Evolutionary conservation across 768 basidiomycete genomes (phyloP), one percentile per base, ranked within the genome.

Genomic region (Agrocybe praecox): DNA sequence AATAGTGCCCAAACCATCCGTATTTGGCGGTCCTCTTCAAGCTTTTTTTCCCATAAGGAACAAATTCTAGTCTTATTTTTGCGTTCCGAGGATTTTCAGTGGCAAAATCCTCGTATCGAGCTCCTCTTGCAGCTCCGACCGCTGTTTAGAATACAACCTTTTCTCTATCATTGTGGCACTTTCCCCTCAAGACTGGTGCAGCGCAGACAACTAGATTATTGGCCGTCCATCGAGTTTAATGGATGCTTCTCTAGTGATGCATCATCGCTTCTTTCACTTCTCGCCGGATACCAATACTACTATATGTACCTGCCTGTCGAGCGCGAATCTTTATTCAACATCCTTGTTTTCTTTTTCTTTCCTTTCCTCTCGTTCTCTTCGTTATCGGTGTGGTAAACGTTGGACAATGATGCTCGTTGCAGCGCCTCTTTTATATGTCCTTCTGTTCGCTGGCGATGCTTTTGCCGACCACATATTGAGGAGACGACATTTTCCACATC

Each of bases 391-490:
- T 6, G 14, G 14, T 40, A 40, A 12, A 40, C 36, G 36, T 40
- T 40, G n/a, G 4, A 14, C 52, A 29, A 64, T 67, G 65, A 53
- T 52, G n/a, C n/a, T n/a, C 9, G 26, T 29, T 47, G 33, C 32
- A 19, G 36, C 36, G 5, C n/a, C 36, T 40, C 36, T 40, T 40
- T 40, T 40, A 12, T 40, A 15, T 5, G 12, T n/a, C n/a, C n/a
- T 40, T n/a, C n/a, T 40, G 36, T 40, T 40, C 36, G 14, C 36
- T 15, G 36, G 36, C 50, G 45, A 56, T 40, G 56, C 32, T 12
- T 36, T 47, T 23, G 21, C 46, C 17, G 43, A 44, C 32, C 56
- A 51, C 48, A 19, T 53, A 17, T 40, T 40, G 36, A 40, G 14
- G 36, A 40, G 36, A 14, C 12, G 36, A 6, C 36, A 40, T n/a